These are phyloP conservation scores for Arabidopsis thaliana DNA, from an alignment of 345 rosid genomes.

Conservation along the genomic window TAIR10.1 NC_003071.7:10142501-10143000, in stretches of 20 bases:
- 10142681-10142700: not conserved
- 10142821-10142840: not conserved
- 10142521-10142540: not conserved
- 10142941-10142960: too few relatives aligned
- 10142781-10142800: not conserved
- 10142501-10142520: constrained; percentile 92
- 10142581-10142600: constrained; percentile 44
- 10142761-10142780: not conserved
- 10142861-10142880: not conserved
- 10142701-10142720: not conserved
- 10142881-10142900: not conserved
- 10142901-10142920: too few relatives aligned
- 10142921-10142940: too few relatives aligned
- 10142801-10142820: too few relatives aligned
- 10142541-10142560: not conserved
- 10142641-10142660: constrained; percentile 77
- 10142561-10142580: too few relatives aligned
- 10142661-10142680: constrained; percentile 37
- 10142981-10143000: too few relatives aligned
- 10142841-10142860: not conserved
- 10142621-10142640: constrained; percentile 89
- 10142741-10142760: not conserved
- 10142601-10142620: constrained; percentile 86
- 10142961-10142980: too few relatives aligned
- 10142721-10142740: not conserved